Evolutionary conservation across 73 alveolate species (phyloP).

Genomic region (Urostyla sp.): DNA sequence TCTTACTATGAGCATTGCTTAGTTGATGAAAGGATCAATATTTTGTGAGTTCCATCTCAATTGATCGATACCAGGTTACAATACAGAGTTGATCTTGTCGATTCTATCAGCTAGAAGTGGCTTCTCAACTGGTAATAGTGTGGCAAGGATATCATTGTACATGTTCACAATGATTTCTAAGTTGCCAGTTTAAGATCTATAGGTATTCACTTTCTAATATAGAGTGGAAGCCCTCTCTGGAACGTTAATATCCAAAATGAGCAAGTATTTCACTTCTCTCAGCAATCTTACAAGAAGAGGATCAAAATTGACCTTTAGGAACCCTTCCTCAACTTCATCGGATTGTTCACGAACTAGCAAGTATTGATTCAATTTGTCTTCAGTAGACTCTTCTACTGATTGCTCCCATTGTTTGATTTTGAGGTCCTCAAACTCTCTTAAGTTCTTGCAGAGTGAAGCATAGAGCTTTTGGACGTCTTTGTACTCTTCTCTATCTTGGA

Average conservation of each 20-base stretch:
- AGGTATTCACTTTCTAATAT: constrained; percentile 89
- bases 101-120: constrained; percentile 98
- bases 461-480: constrained; percentile 97
- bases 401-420: constrained; percentile 96
- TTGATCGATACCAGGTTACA: constrained; percentile 97
- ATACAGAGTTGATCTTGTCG: constrained; percentile 93
- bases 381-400: constrained; percentile 95
- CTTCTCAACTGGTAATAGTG: constrained; percentile 98
- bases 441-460: constrained; percentile 92
- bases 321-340: constrained; percentile 73
- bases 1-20: constrained; percentile 85
- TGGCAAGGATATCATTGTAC: constrained; percentile 96
- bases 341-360: constrained; percentile 91
- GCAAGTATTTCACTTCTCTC: constrained; percentile 99
- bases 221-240: constrained; percentile 97
- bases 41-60: constrained; percentile 97
- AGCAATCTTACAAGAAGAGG: constrained; percentile 98
- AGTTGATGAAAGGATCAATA: constrained; percentile 91
- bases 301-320: constrained; percentile 98
- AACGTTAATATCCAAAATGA: constrained; percentile 91
- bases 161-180: constrained; percentile 95
- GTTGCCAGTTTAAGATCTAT: constrained; percentile 94
- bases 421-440: constrained; percentile 95
- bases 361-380: constrained; percentile 90
- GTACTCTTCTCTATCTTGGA: constrained; percentile 98